A percentile compares a stretch with the other conserved stretches of the same genome.
Conservation (phyloP, 2,329 filamentous ascomycete genomes). For the Penicillium crustosum region DNA sequence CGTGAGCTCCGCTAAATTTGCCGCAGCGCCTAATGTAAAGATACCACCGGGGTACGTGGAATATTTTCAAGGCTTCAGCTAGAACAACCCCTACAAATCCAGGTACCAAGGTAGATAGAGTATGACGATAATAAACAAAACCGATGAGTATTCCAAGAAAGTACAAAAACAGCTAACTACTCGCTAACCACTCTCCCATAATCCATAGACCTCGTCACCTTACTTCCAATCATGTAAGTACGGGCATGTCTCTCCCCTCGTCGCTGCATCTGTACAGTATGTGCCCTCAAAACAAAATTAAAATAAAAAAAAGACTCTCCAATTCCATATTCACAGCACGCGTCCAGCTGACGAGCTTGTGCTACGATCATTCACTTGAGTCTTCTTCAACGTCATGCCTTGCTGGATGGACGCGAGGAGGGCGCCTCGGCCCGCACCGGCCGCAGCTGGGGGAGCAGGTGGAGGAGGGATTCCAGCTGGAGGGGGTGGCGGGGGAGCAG, state of each 20-base stretch:
- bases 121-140: not conserved
- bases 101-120: no score
- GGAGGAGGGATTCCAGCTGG: conserved; percentile 44
- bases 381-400: conserved; percentile 79
- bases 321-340: conserved; percentile 52
- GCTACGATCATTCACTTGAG: conserved; percentile 85
- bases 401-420: conserved; percentile 81
- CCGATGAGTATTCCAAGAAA: conserved; percentile 14
- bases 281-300: conserved; percentile 7
- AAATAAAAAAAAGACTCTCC: not conserved
- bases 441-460: conserved; percentile 53
- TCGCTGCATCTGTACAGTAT: conserved; percentile 24
- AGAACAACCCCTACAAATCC: no score
- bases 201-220: conserved; percentile 4
- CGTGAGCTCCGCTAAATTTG: no score
- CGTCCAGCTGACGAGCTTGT: conserved; percentile 69
- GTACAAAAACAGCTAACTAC: conserved; percentile 11
- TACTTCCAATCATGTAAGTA: not conserved
- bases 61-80: no score
- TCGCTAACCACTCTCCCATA: conserved; percentile 1
- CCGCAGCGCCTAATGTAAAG: no score
- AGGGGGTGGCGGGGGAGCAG: conserved; percentile 33
- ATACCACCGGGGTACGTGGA: no score
- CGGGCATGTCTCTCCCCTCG: not conserved
- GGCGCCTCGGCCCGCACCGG: conserved; percentile 53